Evolutionary conservation across 208 protist genomes (phyloP).

Genomic region (Crithidia brevicula): DNA sequence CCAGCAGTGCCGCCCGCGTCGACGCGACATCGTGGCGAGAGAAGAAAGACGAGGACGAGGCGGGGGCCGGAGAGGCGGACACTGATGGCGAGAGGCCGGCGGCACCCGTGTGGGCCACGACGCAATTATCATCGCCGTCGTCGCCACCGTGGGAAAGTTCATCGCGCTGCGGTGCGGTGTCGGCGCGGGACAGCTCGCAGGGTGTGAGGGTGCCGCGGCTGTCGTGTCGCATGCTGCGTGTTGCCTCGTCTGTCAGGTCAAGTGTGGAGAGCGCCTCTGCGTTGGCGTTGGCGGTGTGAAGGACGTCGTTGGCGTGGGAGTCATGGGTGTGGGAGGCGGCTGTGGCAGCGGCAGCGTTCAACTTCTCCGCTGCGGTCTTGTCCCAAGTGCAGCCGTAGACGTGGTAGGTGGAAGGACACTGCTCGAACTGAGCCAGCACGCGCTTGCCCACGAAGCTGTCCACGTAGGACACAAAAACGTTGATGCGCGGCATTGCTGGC

Average conservation of each 20-base stretch:
- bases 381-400: slow-evolving; percentile 84
- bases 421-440: slow-evolving; percentile 58
- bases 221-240: background rate
- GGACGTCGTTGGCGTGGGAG: background rate
- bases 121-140: no score
- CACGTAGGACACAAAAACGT: slow-evolving; percentile 79
- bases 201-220: slow-evolving; percentile 23
- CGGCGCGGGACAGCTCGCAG: background rate
- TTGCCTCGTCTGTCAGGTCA: background rate
- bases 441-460: slow-evolving; percentile 83
- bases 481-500: slow-evolving; percentile 34
- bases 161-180: slow-evolving; percentile 6
- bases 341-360: slow-evolving; percentile 29
- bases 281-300: background rate
- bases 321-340: no score
- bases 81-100: no score
- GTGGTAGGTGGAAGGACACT: slow-evolving; percentile 52
- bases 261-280: background rate
- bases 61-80: background rate
- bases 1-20: slow-evolving; percentile 65
- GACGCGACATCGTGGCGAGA: slow-evolving; percentile 57
- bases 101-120: no score
- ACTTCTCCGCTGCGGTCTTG: slow-evolving; percentile 40
- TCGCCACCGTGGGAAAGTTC: background rate
- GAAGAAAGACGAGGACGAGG: slow-evolving; percentile 40